Percentiles rank a stretch among this genome's conserved stretches.
Conservation (phyloP, 1,284 basidiomycete species). For the Bjerkandera adusta region DNA sequence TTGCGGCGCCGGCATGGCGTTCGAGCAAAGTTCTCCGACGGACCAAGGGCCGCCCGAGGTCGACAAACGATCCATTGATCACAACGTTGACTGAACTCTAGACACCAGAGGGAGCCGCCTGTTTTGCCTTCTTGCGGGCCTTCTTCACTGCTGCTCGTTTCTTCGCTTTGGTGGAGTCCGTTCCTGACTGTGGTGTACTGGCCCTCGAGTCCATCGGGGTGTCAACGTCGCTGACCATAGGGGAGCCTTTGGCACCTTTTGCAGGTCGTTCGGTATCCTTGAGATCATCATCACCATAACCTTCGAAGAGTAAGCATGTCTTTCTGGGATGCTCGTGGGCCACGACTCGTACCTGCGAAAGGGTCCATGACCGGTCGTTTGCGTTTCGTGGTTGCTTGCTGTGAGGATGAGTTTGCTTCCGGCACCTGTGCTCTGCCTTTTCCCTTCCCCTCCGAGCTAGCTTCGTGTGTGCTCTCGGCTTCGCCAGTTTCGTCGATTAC, state of each 20-base stretch:
- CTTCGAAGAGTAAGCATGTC: conserved; percentile 21
- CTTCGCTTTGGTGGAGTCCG: conserved; percentile 20
- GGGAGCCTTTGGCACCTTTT: conserved; percentile 13
- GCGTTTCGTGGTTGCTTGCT: conserved; percentile 36
- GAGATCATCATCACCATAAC: conserved; percentile 26
- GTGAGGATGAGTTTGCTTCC: too few relatives aligned
- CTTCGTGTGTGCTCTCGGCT: conserved; percentile 33
- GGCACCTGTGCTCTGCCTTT: conserved; percentile 32
- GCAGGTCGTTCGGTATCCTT: background rate
- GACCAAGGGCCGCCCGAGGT: too few relatives aligned
- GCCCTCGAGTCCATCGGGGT: conserved; percentile 15
- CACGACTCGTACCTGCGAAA: conserved; percentile 57
- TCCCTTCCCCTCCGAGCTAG: conserved; percentile 35
- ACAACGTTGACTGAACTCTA: background rate
- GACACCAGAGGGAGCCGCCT: conserved; percentile 2
- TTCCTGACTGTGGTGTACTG: conserved; percentile 18
- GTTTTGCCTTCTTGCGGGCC: conserved; percentile 25
- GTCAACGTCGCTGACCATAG: conserved; percentile 17
- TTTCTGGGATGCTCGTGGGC: background rate
- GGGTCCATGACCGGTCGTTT: conserved; percentile 56
- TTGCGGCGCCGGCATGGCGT: too few relatives aligned
- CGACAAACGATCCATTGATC: background rate
- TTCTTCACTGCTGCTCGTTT: conserved; percentile 25
- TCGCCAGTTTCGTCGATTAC: conserved; percentile 40
- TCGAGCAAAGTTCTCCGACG: too few relatives aligned